These are phyloP conservation scores for Tricholomella constricta DNA, from an alignment of 768 basidiomycete species.

Conservation along the genomic window DNA sequence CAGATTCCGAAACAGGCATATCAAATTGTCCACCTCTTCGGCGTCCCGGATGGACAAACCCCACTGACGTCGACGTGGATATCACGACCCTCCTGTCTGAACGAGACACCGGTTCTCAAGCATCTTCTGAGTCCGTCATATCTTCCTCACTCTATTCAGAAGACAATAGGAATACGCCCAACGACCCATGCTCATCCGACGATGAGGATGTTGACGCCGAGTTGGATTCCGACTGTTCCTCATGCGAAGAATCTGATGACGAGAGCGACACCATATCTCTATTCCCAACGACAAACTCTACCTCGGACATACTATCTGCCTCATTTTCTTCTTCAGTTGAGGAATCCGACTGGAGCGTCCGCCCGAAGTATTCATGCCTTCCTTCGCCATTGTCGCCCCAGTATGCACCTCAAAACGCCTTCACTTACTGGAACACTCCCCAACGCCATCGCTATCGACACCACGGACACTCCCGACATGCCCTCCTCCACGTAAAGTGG, in stretches of 20 bases:
- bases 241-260: slow-evolving; percentile 22
- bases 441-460: slow-evolving; percentile 48
- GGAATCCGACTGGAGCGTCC: slow-evolving; percentile 25
- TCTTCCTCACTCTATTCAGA: slow-evolving; percentile 7
- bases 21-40: slow-evolving; percentile 13
- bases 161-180: slow-evolving; percentile 7
- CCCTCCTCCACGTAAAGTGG: slow-evolving; percentile 59
- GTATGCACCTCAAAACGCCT: slow-evolving; percentile 19
- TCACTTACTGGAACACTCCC: slow-evolving; percentile 23
- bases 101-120: slow-evolving; percentile 2
- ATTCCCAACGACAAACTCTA: slow-evolving; percentile 9
- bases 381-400: slow-evolving; percentile 41
- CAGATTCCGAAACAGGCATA: slow-evolving; percentile 8
- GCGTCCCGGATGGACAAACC: slow-evolving; percentile 4
- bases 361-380: slow-evolving; percentile 36
- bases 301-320: slow-evolving; percentile 18
- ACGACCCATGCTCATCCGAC: slow-evolving; percentile 17
- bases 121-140: background rate
- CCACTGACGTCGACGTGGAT: slow-evolving; percentile 19
- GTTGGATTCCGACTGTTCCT: slow-evolving; percentile 25
- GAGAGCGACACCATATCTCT: slow-evolving; percentile 19
- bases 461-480: slow-evolving; percentile 65
- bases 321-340: background rate
- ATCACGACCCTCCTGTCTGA: slow-evolving; percentile 17
- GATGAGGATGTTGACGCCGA: slow-evolving; percentile 24